Evolutionary conservation across 2,329 filamentous ascomycete species (phyloP), one percentile per base, ranked within the genome.

Genomic region (Bretziella fagacearum): DNA sequence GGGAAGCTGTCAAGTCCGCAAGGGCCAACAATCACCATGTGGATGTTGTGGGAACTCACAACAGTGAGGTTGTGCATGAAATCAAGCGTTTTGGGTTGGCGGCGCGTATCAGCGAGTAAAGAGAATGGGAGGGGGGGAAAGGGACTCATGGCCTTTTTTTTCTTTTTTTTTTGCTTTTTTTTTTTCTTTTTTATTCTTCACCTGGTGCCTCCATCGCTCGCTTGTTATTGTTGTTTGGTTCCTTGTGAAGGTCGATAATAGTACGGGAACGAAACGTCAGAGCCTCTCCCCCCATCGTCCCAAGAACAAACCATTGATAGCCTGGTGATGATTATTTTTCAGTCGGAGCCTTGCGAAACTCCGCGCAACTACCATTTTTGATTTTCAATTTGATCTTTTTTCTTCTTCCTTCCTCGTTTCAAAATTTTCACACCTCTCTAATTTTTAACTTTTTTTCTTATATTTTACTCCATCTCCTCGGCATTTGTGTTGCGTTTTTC

Each of bases 381-480:
- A 6, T 11, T 47, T 41, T 27, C 33, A 20, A 29, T 39, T 18
- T 23, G 11, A 33, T 22, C 22, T 47, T 33, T 35, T 35, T 25
- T 42, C 11, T 40, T 44, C 30, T 37, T 36, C 25, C 11, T 18
- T 36, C 20, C 30, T 25, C 18, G 18, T 26, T 20, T 20, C 17
- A 18, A 15, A 17, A 30, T 29, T 18, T 22, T 10, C 17, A 7
- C 25, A 17, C 33, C 17, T 29, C 33, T 32, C 26, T 42, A 20
- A 22, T 35, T 40, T 41, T 44, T 43, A 15, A 20, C 15, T 39
- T 27, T n/a, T 39, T 42, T 40, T 44, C 33, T 37, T 27, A 27
- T 41, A 18, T 17, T 39, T 15, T 17, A 13, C 8, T 23, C 20
- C 29, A 22, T 45, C n/a, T 23, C 11, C 22, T 44, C 5, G 27